Evolutionary conservation across 495 filamentous ascomycete species (phyloP), one percentile per base, ranked within the genome.

Genomic region (Penicillium flavigenum): DNA sequence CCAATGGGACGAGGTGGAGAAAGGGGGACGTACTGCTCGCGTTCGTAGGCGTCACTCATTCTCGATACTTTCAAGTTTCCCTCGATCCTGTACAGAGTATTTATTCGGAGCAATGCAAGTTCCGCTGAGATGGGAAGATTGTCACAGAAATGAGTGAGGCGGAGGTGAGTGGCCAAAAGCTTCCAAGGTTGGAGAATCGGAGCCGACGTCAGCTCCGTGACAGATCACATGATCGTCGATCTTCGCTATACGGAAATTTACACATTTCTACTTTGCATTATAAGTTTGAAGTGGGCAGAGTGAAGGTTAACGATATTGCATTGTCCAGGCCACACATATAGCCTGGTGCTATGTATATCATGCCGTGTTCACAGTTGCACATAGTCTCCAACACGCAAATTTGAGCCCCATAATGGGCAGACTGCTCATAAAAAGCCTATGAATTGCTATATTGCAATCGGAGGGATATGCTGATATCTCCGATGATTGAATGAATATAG

Each of bases 31-130:
- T 81, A 86, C 84, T 82, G 74, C 78, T 98, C 93, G 69, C 93
- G 90, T 78, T 96, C 91, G 78, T 95, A 98, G 61, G 92, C 86
- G 72, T 96, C 92, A 32, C 91, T 92, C 93, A 97, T 97, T 29
- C 77, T 80, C 66, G 36, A 20, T 20, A 44, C 4, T 19, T 39
- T 38, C n/a, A 12, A 17, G 1, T 8, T 16, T 36, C n/a, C 19
- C 10, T 3, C 3, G 6, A 11, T 0, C 5, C 10, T 17, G 14
- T 36, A 19, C 5, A 12, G 17, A 10, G 7, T 34, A 5, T 29
- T 9, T 38, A 11, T 17, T 29, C 4, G 24, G 7, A 34, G n/a
- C 7, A 20, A 26, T 19, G 43, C 20, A 16, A 55, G 27, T n/a
- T 1, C 1, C n/a, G 1, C 4, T 9, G 16, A 16, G 5, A 55